Percentiles rank a stretch among this genome's conserved stretches.
Evolutionary conservation across 371 early-diverging fungal species (phyloP).

Genomic region (Saksenaea vasiformis): DNA sequence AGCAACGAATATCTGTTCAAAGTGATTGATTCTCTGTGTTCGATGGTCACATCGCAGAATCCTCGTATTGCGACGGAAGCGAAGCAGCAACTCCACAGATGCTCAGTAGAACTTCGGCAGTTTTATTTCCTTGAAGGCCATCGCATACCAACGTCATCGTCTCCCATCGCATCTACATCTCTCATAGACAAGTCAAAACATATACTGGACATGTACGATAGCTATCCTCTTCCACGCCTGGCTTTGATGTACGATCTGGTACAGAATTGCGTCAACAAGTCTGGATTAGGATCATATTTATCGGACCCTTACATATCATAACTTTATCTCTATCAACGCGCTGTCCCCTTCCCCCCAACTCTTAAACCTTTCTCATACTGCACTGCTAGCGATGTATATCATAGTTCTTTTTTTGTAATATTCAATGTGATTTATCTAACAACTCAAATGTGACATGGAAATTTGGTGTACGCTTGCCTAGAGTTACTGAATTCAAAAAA

Average conservation of each 20-base stretch:
- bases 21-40: neutral
- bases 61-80: neutral
- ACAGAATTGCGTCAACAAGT: neutral
- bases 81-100: neutral
- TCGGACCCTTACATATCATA: neutral
- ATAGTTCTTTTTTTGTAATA: too few relatives aligned
- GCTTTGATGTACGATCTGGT: conserved; percentile 8
- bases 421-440: too few relatives aligned
- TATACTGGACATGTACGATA: conserved; percentile 4
- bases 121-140: neutral
- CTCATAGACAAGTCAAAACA: neutral
- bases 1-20: neutral
- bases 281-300: neutral
- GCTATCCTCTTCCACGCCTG: neutral
- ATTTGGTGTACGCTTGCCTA: too few relatives aligned
- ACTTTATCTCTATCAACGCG: neutral
- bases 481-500: too few relatives aligned
- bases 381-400: too few relatives aligned
- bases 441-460: too few relatives aligned
- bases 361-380: neutral
- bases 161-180: neutral
- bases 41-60: neutral
- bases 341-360: neutral
- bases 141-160: neutral
- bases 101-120: neutral